Conservation (phyloP, 2,329 filamentous ascomycete species). For the Cercospora sp. region DNA sequence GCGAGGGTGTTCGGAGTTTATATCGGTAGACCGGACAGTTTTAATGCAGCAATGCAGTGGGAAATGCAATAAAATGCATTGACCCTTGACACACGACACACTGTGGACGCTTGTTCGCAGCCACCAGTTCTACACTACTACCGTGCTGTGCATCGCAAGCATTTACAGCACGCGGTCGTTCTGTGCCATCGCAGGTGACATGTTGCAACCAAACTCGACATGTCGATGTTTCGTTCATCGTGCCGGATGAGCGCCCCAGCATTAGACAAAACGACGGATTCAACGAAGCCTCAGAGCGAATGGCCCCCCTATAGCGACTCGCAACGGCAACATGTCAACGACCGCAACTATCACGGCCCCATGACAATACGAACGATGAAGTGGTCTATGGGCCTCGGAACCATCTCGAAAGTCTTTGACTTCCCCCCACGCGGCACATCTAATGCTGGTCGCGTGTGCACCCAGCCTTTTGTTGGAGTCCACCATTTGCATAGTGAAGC, state of each 20-base stretch:
- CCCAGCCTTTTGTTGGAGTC: not conserved
- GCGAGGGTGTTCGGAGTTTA: not conserved
- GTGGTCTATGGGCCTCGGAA: not conserved
- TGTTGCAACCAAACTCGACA: not conserved
- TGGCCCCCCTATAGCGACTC: not conserved
- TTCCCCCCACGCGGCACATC: not conserved
- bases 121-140: not conserved
- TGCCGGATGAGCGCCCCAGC: not conserved
- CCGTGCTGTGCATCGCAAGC: not conserved
- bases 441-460: not conserved
- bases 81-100: not conserved
- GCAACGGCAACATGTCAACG: not conserved
- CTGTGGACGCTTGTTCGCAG: not conserved
- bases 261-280: not conserved
- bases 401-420: not conserved
- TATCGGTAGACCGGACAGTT: not conserved
- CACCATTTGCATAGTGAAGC: not conserved
- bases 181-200: not conserved
- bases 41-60: not conserved
- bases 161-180: not conserved
- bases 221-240: not conserved
- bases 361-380: not conserved
- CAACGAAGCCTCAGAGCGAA: not conserved
- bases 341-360: not conserved
- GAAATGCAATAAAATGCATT: not conserved